Percentiles rank a stretch among this genome's conserved stretches.
phyloP scores from a whole-genome alignment of 768 basidiomycete species.

The Naganishia vishniacii region DNA sequence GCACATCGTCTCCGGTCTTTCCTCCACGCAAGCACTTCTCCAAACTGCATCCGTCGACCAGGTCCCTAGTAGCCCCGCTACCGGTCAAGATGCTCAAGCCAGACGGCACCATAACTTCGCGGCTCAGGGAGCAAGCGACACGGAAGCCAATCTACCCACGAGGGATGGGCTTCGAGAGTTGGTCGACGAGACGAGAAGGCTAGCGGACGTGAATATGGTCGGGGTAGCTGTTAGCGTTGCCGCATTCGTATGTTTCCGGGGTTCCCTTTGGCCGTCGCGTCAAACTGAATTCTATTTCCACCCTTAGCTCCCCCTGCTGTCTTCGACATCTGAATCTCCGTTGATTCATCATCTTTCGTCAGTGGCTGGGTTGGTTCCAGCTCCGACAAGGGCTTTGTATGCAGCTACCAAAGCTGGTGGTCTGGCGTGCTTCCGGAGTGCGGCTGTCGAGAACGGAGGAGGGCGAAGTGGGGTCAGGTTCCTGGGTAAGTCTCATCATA shows the following conservation, averaged over 20 bases:
- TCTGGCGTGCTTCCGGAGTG: constrained; percentile 51
- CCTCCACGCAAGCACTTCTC: constrained; percentile 70
- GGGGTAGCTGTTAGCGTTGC: constrained; percentile 42
- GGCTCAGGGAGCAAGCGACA: background rate
- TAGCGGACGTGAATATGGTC: constrained; percentile 42
- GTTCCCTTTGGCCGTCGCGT: no score
- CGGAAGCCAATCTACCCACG: background rate
- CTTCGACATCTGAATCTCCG: constrained; percentile 60
- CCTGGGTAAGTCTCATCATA: constrained; percentile 36
- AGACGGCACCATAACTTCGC: background rate
- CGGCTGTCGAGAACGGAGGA: constrained; percentile 39
- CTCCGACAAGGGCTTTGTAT: constrained; percentile 80
- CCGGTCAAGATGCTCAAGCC: constrained; percentile 45
- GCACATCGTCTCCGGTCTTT: constrained; percentile 75
- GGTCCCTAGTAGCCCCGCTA: background rate
- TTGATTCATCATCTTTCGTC: constrained; percentile 74
- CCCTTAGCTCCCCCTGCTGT: constrained; percentile 77
- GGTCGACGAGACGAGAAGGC: constrained; percentile 51
- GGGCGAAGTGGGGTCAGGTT: constrained; percentile 44
- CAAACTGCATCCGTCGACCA: constrained; percentile 37
- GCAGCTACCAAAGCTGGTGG: constrained; percentile 64
- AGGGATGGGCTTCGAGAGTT: constrained; percentile 58
- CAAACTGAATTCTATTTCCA: no score
- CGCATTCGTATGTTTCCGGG: constrained; percentile 38
- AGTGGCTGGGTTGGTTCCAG: constrained; percentile 70